Base-by-base conservation (phyloP, 1,284 basidiomycete genomes). In the Moesziomyces globuligerus region DNA sequence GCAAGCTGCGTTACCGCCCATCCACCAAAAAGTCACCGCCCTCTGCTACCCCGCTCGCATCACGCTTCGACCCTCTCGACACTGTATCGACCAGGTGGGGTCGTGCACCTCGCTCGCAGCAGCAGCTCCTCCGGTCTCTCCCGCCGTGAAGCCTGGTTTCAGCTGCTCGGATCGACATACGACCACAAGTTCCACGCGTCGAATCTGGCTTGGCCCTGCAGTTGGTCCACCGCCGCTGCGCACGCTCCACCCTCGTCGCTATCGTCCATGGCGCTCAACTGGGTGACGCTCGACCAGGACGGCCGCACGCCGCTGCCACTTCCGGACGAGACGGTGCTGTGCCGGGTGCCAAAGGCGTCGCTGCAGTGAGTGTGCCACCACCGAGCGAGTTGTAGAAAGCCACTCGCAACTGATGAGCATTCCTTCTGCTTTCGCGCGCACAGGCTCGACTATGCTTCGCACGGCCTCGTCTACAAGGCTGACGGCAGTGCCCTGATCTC, bases 251-350 rank as follows among this genome's bases (percentile, higher is more conserved):
- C 32, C 13, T 17, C 32, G 13, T 17, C 15, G 6, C 32, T 13
- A 17, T 34, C 42, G 7, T 53, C 20, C 10, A 77, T 77, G 75
- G 73, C 76, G 20, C 60, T 78, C 47, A 78, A 78, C 47, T 78
- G 76, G 76, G 76, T 72, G 8, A 73, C 71, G 68, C 64, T 75
- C 36, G 72, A 55, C 43, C 50, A 55, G n/a, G 41, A 51, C 4
- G 70, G 70, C 32, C 56, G 50, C 39, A 52, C 48, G 24, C 76
- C 76, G 3, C 45, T 76, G 13, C 76, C 76, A 23, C 66, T 78
- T 9, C 72, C 72, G 24, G 58, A 70, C 10, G 76, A 78, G 48
- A 41, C 64, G 36, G 45, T 76, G 36, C 52, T 72, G 4, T 56
- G 45, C 34, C 48, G 51, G 3, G 66, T 72, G 6, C 28, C 42